phyloP scores from a whole-genome alignment of 1,284 basidiomycete genomes.

The Schizopora paradoxa region DNA sequence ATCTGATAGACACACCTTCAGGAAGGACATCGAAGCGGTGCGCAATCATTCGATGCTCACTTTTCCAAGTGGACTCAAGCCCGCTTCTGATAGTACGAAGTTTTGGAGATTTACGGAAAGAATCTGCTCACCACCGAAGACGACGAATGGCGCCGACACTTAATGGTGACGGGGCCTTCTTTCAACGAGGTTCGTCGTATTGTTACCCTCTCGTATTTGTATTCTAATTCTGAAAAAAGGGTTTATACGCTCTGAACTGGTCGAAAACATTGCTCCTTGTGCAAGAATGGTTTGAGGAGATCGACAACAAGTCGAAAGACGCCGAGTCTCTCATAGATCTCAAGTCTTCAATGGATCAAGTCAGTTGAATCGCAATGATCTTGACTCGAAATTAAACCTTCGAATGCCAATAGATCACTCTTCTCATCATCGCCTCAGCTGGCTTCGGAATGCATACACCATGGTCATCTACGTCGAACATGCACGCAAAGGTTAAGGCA shows the following conservation, averaged over 20 bases:
- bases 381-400: not conserved
- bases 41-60: not conserved
- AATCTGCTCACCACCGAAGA: conserved; percentile 27
- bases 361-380: too few species aligned
- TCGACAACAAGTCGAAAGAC: conserved; percentile 9
- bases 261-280: conserved; percentile 17
- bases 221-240: conserved; percentile 11
- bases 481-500: not conserved
- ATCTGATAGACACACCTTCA: conserved; percentile 11
- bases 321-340: conserved; percentile 12
- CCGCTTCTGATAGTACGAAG: conserved; percentile 2
- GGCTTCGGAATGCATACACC: conserved; percentile 17
- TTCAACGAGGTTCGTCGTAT: conserved; percentile 14
- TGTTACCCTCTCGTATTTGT: not conserved
- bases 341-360: conserved; percentile 9
- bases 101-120: conserved; percentile 19
- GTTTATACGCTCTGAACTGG: conserved; percentile 21
- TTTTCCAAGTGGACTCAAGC: too few species aligned
- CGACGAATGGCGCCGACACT: conserved; percentile 26
- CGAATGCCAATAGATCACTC: conserved; percentile 9
- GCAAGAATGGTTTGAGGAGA: conserved; percentile 19
- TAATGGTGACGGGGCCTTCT: conserved; percentile 20
- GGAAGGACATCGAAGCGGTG: conserved; percentile 9
- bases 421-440: conserved; percentile 18
- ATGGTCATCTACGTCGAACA: conserved; percentile 3